Evolutionary conservation across 176 grass and related monocot species (phyloP), one percentile per base, ranked within the genome.

Genomic region (Musa beccarii): DNA sequence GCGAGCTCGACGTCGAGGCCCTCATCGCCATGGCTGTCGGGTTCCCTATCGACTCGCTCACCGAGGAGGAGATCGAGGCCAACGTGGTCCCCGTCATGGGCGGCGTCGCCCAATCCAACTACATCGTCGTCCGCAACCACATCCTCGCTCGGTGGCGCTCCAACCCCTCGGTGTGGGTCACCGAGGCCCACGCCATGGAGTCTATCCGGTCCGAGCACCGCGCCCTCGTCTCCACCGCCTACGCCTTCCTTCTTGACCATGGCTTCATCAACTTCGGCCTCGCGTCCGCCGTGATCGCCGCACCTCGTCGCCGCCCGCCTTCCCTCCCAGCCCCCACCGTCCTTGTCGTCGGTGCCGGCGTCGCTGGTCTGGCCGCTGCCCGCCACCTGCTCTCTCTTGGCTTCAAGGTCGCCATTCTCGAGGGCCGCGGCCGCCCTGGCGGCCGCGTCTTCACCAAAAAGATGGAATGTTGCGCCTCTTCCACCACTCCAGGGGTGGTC

Each of bases 61-160:
- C 94, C 2, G 94, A 98, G 84, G 94, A 98, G 72, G 94, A 98
- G 82, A 88, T 98, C 72, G 88, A 83, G 22, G 88, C 83, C 17
- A 78, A 82, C 23, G 90, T 93, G 67, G 85, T 98, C 75, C 88
- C 94, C 11, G 69, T 74, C 53, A 85, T 93, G 0, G 94, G 94
- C 6, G 90, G 94, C 51, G 52, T 80, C 53, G 81, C 87, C 43
- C 94, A 98, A 80, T 51, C 83, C 57, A 98, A 93, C 84, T 98
- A 93, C 76, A 89, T 98, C 75, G 90, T 92, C 66, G 94, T 98
- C 20, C 90, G 94, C 77, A 98, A 98, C 68, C 94, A 98, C 73
- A 89, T 98, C 54, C 70, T 98, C 76, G 82, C 94, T 11, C 86
- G 87, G 62, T 98, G 94, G 94, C 90, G 94, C 25, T 93, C 94